These are phyloP conservation scores for Rhodotorula sp. DNA, from an alignment of 1,284 basidiomycete genomes.

Conservation along the genomic window DNA sequence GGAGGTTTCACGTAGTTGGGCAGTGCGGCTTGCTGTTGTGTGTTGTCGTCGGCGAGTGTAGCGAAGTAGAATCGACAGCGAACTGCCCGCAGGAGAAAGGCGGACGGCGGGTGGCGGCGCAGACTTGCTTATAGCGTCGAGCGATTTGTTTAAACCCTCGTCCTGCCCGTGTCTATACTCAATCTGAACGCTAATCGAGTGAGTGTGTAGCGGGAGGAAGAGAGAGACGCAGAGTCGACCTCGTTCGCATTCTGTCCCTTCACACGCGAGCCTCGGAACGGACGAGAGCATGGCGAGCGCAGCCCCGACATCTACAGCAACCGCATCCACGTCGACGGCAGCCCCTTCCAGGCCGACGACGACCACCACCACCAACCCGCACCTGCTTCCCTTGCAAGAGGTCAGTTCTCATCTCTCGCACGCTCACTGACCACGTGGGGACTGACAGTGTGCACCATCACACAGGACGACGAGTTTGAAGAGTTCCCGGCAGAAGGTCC, in stretches of 20 bases:
- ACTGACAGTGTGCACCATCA: background rate
- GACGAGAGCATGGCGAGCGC: slow-evolving; percentile 13
- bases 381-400: slow-evolving; percentile 35
- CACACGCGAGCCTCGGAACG: background rate
- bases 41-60: no score
- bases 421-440: no score
- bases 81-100: no score
- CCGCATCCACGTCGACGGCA: background rate
- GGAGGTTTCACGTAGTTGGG: no score
- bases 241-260: background rate
- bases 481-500: slow-evolving; percentile 44
- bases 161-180: no score
- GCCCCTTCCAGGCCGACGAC: slow-evolving; percentile 4
- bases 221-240: background rate
- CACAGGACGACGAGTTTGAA: slow-evolving; percentile 46
- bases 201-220: no score
- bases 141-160: no score
- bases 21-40: no score
- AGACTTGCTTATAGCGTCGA: no score
- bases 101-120: no score
- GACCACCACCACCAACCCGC: slow-evolving; percentile 17
- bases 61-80: no score
- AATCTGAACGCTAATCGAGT: no score
- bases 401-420: background rate
- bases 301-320: slow-evolving; percentile 5